Percentiles rank a stretch among this genome's conserved stretches.
These are phyloP conservation scores for Auxenochlorella pyrenoidosa DNA, from an alignment of 139 green algal genomes.

Conservation along the genomic window DNA sequence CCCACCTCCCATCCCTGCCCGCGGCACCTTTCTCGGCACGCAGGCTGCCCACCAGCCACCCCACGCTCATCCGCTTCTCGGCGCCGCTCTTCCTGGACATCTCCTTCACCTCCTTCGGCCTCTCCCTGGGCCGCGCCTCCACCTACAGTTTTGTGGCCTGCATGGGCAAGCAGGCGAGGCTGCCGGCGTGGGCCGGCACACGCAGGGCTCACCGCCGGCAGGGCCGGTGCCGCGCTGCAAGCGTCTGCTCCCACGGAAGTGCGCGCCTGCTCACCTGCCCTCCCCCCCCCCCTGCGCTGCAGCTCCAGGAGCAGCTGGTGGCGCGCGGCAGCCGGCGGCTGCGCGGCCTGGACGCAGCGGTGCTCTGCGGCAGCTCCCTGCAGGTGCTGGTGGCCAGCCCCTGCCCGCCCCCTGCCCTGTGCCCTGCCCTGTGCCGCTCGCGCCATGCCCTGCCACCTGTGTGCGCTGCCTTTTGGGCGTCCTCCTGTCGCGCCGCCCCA, in stretches of 20 bases:
- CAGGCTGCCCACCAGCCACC: slow-evolving; percentile 36
- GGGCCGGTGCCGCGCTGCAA: no score
- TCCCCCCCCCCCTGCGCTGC: neutral
- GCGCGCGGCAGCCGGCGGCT: neutral
- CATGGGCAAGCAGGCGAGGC: slow-evolving; percentile 12
- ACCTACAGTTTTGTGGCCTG: slow-evolving; percentile 38
- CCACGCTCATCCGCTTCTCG: slow-evolving; percentile 30
- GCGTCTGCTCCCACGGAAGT: no score
- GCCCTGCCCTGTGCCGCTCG: neutral
- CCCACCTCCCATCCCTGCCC: no score
- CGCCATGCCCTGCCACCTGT: neutral
- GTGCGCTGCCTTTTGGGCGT: neutral
- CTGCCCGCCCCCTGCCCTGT: neutral
- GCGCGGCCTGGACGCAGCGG: slow-evolving; percentile 2
- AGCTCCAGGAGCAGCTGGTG: slow-evolving; percentile 26
- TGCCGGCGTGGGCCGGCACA: neutral
- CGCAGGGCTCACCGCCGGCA: no score
- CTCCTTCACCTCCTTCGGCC: slow-evolving; percentile 10
- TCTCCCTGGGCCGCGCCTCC: slow-evolving; percentile 20
- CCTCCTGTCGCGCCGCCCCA: no score
- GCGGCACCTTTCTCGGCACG: neutral
- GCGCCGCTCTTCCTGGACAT: slow-evolving; percentile 42
- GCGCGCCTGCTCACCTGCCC: neutral
- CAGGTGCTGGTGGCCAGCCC: neutral
- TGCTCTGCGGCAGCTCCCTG: slow-evolving; percentile 25